These are phyloP conservation scores for Eucalyptus erythrocorys DNA, from an alignment of 345 rosid species.

Conservation along the genomic window DNA sequence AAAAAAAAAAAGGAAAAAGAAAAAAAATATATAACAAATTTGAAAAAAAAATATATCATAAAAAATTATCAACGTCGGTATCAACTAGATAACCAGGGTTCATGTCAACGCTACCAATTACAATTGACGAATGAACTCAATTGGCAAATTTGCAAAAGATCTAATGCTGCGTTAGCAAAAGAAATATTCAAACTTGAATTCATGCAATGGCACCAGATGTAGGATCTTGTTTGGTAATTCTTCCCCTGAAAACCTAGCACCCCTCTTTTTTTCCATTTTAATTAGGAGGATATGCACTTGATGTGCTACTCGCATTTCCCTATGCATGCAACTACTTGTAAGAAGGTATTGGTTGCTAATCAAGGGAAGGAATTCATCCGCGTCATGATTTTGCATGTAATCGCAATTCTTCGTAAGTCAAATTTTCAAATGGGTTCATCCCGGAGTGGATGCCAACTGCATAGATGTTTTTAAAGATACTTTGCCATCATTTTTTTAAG, in stretches of 20 bases:
- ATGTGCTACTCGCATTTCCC: not conserved
- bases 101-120: rapidly evolving
- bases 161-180: rapidly evolving
- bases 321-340: not conserved
- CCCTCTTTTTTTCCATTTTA: not conserved
- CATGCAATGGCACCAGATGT: rapidly evolving
- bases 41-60: too few species aligned
- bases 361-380: not conserved
- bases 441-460: not conserved
- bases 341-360: not conserved
- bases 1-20: too few species aligned
- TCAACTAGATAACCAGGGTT: rapidly evolving
- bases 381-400: not conserved
- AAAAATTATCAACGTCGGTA: rapidly evolving
- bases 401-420: not conserved
- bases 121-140: rapidly evolving
- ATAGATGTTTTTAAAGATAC: not conserved
- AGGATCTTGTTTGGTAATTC: too few species aligned
- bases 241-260: not conserved
- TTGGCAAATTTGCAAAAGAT: too few species aligned
- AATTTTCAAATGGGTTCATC: not conserved
- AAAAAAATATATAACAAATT: too few species aligned
- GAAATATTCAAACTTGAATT: too few species aligned
- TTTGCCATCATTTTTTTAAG: not conserved
- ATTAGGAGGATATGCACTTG: not conserved